phyloP scores from a whole-genome alignment of 495 filamentous ascomycete genomes.

The Pseudomonodictys pantanalensis region DNA sequence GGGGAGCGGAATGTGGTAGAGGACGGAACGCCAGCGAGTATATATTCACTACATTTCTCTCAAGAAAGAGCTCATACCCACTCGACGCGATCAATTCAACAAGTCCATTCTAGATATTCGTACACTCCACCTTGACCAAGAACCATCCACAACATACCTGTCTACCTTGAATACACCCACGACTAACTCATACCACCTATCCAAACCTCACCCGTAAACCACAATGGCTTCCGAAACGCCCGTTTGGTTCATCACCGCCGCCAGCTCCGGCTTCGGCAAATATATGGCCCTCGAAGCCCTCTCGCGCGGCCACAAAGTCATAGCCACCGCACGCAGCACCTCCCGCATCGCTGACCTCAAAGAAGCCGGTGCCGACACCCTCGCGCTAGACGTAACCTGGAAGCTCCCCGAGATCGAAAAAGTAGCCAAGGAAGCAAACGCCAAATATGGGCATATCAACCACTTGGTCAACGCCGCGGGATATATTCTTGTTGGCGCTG shows the following conservation, averaged over 20 bases:
- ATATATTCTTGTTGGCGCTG: constrained; percentile 41
- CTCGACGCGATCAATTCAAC: too few relatives aligned
- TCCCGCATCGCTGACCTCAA: constrained; percentile 45
- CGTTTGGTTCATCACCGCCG: constrained; percentile 53
- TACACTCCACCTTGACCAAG: too few relatives aligned
- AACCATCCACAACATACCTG: too few relatives aligned
- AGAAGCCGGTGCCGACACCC: constrained; percentile 43
- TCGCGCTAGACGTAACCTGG: constrained; percentile 49
- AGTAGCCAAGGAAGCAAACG: constrained; percentile 44
- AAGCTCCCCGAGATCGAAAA: constrained; percentile 39
- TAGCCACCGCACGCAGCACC: constrained; percentile 53
- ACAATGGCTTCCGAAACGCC: constrained; percentile 17
- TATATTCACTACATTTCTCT: too few relatives aligned
- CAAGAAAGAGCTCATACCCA: too few relatives aligned
- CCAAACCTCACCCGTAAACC: background rate
- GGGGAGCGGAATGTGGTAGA: too few relatives aligned
- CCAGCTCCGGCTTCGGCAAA: constrained; percentile 50
- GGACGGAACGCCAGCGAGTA: too few relatives aligned
- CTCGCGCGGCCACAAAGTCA: constrained; percentile 53
- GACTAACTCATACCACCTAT: background rate
- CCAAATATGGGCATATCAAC: constrained; percentile 48
- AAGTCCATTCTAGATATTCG: too few relatives aligned
- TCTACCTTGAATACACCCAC: background rate
- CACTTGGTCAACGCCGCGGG: constrained; percentile 55
- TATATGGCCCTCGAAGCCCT: constrained; percentile 45